Conservation (phyloP, 1,284 basidiomycete genomes). For the Grifola frondosa region DNA sequence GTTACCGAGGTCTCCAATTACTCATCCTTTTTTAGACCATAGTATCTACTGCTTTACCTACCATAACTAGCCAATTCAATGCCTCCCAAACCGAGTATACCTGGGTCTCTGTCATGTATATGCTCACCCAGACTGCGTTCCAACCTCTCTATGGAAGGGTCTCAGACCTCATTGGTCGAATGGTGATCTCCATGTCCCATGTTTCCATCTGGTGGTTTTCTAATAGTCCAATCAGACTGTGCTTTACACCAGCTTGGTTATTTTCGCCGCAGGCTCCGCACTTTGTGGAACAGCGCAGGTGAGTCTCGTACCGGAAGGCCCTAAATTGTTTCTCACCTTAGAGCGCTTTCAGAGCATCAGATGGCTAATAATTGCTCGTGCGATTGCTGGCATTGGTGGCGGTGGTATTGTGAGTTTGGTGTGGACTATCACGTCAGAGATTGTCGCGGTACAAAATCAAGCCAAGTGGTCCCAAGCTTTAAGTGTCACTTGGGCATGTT, state of each 20-base stretch:
- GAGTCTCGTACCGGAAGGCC: slow-evolving; percentile 23
- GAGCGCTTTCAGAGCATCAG: slow-evolving; percentile 49
- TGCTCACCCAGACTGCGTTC: slow-evolving; percentile 79
- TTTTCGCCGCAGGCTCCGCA: slow-evolving; percentile 70
- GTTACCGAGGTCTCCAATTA: slow-evolving; percentile 17
- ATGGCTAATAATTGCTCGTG: slow-evolving; percentile 56
- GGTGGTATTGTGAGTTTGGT: slow-evolving; percentile 81
- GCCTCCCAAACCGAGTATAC: slow-evolving; percentile 71
- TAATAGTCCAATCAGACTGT: slow-evolving; percentile 45
- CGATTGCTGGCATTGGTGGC: slow-evolving; percentile 69
- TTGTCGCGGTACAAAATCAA: slow-evolving; percentile 64
- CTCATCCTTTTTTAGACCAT: slow-evolving; percentile 54
- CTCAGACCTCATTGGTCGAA: slow-evolving; percentile 75
- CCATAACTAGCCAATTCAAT: slow-evolving; percentile 64
- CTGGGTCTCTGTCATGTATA: slow-evolving; percentile 81
- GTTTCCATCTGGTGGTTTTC: no score
- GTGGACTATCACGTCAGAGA: slow-evolving; percentile 80
- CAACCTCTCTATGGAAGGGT: slow-evolving; percentile 78
- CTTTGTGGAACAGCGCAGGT: slow-evolving; percentile 72
- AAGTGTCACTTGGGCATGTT: slow-evolving; percentile 80
- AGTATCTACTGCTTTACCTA: slow-evolving; percentile 78
- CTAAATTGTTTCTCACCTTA: slow-evolving; percentile 7
- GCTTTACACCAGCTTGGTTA: slow-evolving; percentile 63
- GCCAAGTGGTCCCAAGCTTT: slow-evolving; percentile 82
- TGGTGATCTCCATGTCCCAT: slow-evolving; percentile 45